phyloP scores from a whole-genome alignment of 2,329 filamentous ascomycete genomes.

The Zymoseptoria passerinii region DNA sequence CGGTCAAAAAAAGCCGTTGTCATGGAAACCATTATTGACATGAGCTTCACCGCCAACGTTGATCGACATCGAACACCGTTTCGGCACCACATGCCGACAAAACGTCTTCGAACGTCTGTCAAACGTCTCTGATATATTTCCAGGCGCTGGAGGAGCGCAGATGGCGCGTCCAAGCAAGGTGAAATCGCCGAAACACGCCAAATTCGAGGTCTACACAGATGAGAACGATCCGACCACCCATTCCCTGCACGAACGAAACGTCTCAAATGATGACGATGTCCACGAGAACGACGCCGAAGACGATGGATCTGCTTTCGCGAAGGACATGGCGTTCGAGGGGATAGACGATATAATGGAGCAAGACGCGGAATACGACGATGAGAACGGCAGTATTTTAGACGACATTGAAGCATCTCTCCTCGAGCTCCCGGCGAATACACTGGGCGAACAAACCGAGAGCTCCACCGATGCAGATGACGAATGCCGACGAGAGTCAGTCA shows the following conservation, averaged over 20 bases:
- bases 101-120: background rate
- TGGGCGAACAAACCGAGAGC: constrained; percentile 7
- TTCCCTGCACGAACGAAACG: background rate
- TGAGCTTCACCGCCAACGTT: background rate
- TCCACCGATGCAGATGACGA: constrained; percentile 9
- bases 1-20: background rate
- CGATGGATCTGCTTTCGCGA: background rate
- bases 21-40: background rate
- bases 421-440: background rate
- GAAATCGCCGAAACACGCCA: constrained; percentile 2
- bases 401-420: background rate
- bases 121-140: background rate
- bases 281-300: background rate
- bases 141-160: constrained; percentile 26
- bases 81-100: background rate
- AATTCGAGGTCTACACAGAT: constrained; percentile 15
- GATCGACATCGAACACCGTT: background rate
- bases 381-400: background rate
- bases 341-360: background rate
- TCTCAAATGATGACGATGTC: background rate
- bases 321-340: background rate
- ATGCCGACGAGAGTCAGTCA: constrained; percentile 19
- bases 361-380: constrained; percentile 1
- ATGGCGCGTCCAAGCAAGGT: constrained; percentile 46
- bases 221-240: background rate